Evolutionary conservation across 2,329 filamentous ascomycete species (phyloP), one percentile per base, ranked within the genome.

Genomic region (Colletotrichum magnum): DNA sequence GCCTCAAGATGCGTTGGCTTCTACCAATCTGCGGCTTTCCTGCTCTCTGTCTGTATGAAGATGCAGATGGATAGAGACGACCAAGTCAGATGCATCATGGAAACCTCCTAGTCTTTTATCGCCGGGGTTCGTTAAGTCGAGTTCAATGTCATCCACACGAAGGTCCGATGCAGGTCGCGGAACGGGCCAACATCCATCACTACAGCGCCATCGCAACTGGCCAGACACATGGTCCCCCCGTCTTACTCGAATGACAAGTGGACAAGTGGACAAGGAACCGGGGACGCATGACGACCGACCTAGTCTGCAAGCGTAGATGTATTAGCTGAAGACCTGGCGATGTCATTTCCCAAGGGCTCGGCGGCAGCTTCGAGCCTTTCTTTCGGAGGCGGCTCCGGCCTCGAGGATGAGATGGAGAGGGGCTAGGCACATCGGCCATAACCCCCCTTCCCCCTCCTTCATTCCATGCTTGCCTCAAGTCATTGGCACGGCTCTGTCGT

Each of bases 361-460:
- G 45, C 36, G 58, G 57, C 26, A 28, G 66, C 16, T 21, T 28
- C 47, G 47, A n/a, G 45, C 50, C 50, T 48, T 24, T 60, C 66
- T 24, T 16, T 68, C 57, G 64, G 66, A 69, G 56, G 50, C 47
- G 57, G 57, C 52, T 69, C 63, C 63, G 63, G n/a, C 18, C 39
- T 15, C 16, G 18, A 9, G 39, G 18, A 50, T 32, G 57, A 21
- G 24, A 28, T 26, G 41, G 32, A 57, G 64, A 36, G 56, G 24
- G 32, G 39, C 28, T 61, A 45, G 39, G 24, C 58, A 13, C 45
- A 39, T n/a, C 9, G 7, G 7, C 32, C 32, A 61, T 24, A 24
- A 24, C 21, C 50, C 64, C 58, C 48, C 47, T 54, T 21, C 54
- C 39, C 48, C 24, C n/a, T 15, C 39, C 32, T 36, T 36, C 9